Base-by-base conservation (phyloP, 1,284 basidiomycete species). In the Ceratobasidium sp. region DNA sequence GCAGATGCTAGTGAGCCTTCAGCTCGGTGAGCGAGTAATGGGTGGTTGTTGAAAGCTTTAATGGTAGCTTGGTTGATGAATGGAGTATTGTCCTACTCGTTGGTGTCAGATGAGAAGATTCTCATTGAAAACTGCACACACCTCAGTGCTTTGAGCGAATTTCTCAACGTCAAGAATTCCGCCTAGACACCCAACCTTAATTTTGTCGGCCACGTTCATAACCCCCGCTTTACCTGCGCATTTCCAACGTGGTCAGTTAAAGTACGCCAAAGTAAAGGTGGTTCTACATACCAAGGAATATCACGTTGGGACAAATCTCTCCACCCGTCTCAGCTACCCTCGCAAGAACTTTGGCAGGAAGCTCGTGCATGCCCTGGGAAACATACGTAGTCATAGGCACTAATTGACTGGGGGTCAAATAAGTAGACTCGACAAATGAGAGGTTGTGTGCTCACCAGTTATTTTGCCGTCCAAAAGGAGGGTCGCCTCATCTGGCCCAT, bases 331-430 rank as follows among this genome's bases (percentile, higher is more conserved):
- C 87, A 19, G 89, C 86, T 78, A 94, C 91, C 80, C 89, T 92
- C 77, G 91, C 89, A 75, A 93, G 87, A 6, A 97, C 90, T 44
- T 84, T 82, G 44, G 87, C 84, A 1, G 96, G 95, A 22, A 98
- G 83, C 0, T 90, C 88, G 77, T 90, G 84, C 75, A 89, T 89
- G 31, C 95, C 97, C 82, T 95, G 90, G 87, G 95, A 96, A 77
- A 98, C 91, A 84, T 98, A 99, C 74, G 95, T 97, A 77, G 94
- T 91, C 27, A 98, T 84, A 5, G 97, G 95, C 48, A 92, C 94
- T 93, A 80, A 4, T 64, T 75, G 29, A 27, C 69, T 72, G 51
- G 17, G 27, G 62, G 69, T 72, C 69, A 72, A 72, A 72, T 72
- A 72, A 72, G 69, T 62, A 72, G 69, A 62, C 69, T 44, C n/a